Base-by-base conservation (phyloP, 768 basidiomycete genomes). In the Russula brevipes region DNA sequence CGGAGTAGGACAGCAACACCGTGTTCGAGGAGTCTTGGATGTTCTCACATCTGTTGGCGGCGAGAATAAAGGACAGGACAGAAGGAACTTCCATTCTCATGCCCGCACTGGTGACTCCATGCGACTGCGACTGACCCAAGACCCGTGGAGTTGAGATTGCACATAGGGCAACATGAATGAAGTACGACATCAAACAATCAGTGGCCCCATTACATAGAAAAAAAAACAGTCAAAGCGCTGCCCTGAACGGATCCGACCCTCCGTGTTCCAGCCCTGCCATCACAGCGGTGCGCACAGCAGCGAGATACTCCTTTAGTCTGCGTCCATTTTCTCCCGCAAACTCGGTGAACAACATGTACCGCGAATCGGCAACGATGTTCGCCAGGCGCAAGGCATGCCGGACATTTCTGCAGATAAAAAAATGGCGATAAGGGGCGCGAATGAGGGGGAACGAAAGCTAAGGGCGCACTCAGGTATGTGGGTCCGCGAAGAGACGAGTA, bases 281-380 rank as follows among this genome's bases (percentile, higher is more conserved):
- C 24, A 89, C 78, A 1, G 88, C 89, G 65, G 83, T 82, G 52
- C 88, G 77, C 17, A 98, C 85, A 7, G 84, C 84, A 0, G 80
- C 81, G 39, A 97, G 75, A 72, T 97, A 96, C 61, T 87, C 87
- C 8, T 79, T 81, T 49, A 97, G 72, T 61, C 82, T 76, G 45
- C 83, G 78, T 8, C 85, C 85, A 35, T 82, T 80, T 51, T 81
- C 78, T 54, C 78, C 79, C 31, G 88, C 78, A 73, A 96, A 97
- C 72, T 93, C 93, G 66, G 90, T 85, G 36, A 14, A 58, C 12
- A 63, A 35, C 62, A 63, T 63, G 74, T 91, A 89, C 49, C 90
- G 82, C 63, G 92, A 91, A 72, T 94, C 92, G 0, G 93, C 94
- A 6, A 98, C 87, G 38, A 90, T 77, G 67, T 90, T 93, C n/a